Percentiles rank a stretch among this genome's conserved stretches.
These are phyloP conservation scores for Pelargonium fulgidum DNA, from an alignment of 441 rosid species.

Conservation along the genomic window DNA sequence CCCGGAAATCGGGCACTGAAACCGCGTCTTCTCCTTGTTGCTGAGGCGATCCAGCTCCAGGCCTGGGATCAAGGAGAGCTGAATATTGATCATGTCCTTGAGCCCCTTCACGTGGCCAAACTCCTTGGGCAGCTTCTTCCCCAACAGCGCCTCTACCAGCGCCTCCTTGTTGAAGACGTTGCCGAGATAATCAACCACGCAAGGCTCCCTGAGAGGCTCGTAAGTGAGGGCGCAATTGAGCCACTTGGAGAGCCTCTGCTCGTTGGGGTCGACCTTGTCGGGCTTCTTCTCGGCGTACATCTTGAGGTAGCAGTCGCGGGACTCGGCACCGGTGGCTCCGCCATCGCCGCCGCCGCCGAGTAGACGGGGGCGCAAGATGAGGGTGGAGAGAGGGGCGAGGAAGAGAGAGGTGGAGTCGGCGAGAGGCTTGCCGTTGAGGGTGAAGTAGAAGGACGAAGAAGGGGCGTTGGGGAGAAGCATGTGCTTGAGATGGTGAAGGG, in stretches of 20 bases:
- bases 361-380: conserved; percentile 46
- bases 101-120: conserved; percentile 66
- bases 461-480: conserved; percentile 27
- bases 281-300: conserved; percentile 95
- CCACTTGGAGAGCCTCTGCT: conserved; percentile 85
- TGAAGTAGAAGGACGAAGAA: conserved; percentile 39
- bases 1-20: conserved; percentile 76
- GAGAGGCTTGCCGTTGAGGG: conserved; percentile 51
- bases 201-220: conserved; percentile 69
- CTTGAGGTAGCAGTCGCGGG: conserved; percentile 93
- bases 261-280: conserved; percentile 83
- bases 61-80: conserved; percentile 48
- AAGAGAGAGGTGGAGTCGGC: conserved; percentile 36
- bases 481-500: conserved; percentile 42
- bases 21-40: conserved; percentile 20
- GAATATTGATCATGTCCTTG: conserved; percentile 65
- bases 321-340: conserved; percentile 90
- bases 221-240: conserved; percentile 67
- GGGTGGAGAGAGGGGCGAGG: conserved; percentile 49
- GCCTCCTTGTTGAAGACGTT: conserved; percentile 79
- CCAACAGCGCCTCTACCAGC: conserved; percentile 58
- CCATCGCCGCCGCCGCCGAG: conserved; percentile 93
- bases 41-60: conserved; percentile 26
- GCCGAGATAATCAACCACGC: conserved; percentile 76
- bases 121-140: conserved; percentile 65